Evolutionary conservation across 1,284 basidiomycete species (phyloP), one percentile per base, ranked within the genome.

Genomic region (Apiotrichum laibachii): DNA sequence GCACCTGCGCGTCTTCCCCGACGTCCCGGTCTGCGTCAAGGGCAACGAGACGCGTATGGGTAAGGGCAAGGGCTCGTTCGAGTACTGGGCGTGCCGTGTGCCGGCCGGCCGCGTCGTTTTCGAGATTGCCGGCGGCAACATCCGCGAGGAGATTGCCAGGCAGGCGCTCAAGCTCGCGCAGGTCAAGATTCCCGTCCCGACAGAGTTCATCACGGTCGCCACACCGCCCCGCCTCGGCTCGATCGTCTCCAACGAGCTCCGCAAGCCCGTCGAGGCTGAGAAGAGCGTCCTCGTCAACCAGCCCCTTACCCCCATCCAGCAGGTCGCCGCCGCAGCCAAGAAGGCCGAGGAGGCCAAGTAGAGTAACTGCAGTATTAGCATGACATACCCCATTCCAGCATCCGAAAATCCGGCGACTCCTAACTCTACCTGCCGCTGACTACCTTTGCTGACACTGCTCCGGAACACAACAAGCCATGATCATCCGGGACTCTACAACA

Each of bases 41-140:
- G 95, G 95, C 56, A 98, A 97, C 72, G 95, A 99, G 78, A 96
- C 94, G 9, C 89, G 96, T 85, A 99, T 99, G 96, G 95, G 95
- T 49, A 98, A 98, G 80, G 96, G 96, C 60, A 99, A 99, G 79
- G 96, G 96, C 50, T 85, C 89, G 0, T 99, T 98, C 71, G 95
- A 98, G 76, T 98, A 85, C 77, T 98, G 95, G 96, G 92, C 94
- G 39, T 92, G 90, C 69, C 93, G 93, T 56, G 92, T 92, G 1
- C 86, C 89, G 8, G 88, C 86, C n/a, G 94, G 94, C 6, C 86
- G 90, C 48, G 93, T 98, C 10, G 85, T 99, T 22, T 91, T 99
- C 66, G 96, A 99, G 76, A 87, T 99, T 67, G 92, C 93, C 0
- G 95, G 95, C 7, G 84, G 83, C 6, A 90, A 89, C 12, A 88